Evolutionary conservation across 169 alveolate genomes (phyloP).

Genomic region (Eimeria necatrix): DNA sequence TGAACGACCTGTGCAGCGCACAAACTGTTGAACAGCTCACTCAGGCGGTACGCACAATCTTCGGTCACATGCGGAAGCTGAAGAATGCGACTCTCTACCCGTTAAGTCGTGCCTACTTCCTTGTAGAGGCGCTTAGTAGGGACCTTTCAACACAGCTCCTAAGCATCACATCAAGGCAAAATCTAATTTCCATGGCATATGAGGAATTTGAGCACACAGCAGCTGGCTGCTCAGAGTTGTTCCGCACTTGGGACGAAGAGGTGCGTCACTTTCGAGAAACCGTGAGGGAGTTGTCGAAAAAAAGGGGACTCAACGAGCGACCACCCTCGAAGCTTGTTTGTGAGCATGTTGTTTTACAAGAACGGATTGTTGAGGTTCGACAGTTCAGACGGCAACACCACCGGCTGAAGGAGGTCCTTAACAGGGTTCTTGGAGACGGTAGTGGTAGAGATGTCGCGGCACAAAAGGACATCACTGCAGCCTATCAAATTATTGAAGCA

Average conservation of each 20-base stretch:
- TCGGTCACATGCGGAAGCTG: conserved; percentile 94
- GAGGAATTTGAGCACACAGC: conserved; percentile 75
- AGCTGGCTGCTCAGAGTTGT: conserved; percentile 90
- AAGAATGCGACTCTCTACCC: conserved; percentile 94
- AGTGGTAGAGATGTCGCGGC: conserved; percentile 86
- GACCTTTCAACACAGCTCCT: conserved; percentile 92
- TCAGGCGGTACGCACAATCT: conserved; percentile 94
- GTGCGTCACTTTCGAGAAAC: conserved; percentile 93
- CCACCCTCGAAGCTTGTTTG: conserved; percentile 92
- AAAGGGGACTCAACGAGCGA: conserved; percentile 92
- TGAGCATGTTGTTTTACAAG: conserved; percentile 91
- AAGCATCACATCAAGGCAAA: conserved; percentile 85
- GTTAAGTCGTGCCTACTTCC: conserved; percentile 91
- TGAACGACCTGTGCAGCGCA: conserved; percentile 95
- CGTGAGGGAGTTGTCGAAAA: conserved; percentile 90
- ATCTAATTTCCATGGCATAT: conserved; percentile 31
- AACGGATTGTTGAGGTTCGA: conserved; percentile 93
- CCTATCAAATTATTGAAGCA: conserved; percentile 88
- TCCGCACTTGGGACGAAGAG: conserved; percentile 96
- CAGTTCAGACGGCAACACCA: conserved; percentile 96
- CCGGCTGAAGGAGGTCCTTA: conserved; percentile 94
- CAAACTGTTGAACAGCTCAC: conserved; percentile 91
- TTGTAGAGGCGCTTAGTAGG: conserved; percentile 95
- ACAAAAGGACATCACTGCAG: conserved; percentile 91
- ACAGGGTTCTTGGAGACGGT: conserved; percentile 85